These are phyloP conservation scores for Zanthoxylum bungeanum DNA, from an alignment of 345 rosid species.

Conservation along the genomic window DNA sequence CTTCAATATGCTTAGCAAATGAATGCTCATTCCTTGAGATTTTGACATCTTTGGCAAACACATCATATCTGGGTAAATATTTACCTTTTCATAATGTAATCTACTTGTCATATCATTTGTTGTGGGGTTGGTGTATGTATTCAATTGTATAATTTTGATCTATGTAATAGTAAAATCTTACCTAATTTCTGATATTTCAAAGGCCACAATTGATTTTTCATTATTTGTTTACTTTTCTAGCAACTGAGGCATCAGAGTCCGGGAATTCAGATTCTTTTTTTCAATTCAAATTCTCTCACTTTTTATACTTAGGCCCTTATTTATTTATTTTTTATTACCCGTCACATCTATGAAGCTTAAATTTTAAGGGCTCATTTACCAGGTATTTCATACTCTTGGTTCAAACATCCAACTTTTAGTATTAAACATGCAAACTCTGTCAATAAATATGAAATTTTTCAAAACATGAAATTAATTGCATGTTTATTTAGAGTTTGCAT, in stretches of 20 bases:
- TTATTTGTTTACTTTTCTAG: too few species aligned
- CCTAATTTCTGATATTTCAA: not conserved
- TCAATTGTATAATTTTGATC: conserved; percentile 4
- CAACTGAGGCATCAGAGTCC: not conserved
- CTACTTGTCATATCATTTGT: conserved; percentile 1
- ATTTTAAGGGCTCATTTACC: too few species aligned
- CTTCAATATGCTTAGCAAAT: not conserved
- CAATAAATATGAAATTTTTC: too few species aligned
- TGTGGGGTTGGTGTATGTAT: not conserved
- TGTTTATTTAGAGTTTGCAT: too few species aligned
- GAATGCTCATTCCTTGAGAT: not conserved
- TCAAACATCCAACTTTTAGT: too few species aligned
- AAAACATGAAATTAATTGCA: too few species aligned
- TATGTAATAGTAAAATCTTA: not conserved
- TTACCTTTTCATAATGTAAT: not conserved
- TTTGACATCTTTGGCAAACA: not conserved
- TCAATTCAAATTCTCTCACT: not conserved
- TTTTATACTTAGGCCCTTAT: too few species aligned
- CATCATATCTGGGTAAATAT: not conserved
- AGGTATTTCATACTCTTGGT: too few species aligned
- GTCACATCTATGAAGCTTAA: too few species aligned
- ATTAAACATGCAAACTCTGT: too few species aligned
- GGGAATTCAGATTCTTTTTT: too few species aligned
- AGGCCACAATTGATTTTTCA: not conserved
- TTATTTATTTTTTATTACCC: too few species aligned